These are phyloP conservation scores for Colletotrichum tamarilloi DNA, from an alignment of 2,329 filamentous ascomycete genomes.

Conservation along the genomic window DNA sequence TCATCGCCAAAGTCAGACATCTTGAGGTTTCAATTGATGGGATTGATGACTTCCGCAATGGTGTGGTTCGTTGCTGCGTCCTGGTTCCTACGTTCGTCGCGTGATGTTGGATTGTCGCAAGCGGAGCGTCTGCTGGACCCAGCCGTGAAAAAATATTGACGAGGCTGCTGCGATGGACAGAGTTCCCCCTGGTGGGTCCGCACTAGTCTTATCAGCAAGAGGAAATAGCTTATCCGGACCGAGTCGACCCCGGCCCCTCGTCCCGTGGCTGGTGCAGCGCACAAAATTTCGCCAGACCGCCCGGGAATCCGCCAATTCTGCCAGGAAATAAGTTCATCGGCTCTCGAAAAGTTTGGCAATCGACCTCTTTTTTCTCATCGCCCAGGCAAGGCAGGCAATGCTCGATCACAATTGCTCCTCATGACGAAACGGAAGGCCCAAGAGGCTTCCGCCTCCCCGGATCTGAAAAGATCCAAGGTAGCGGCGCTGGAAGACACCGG, in stretches of 20 bases:
- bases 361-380: constrained; percentile 1
- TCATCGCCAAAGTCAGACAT: constrained; percentile 84
- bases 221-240: constrained; percentile 30
- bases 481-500: constrained; percentile 14
- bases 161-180: constrained; percentile 34
- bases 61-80: not conserved
- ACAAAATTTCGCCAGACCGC: constrained; percentile 35
- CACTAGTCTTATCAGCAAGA: constrained; percentile 23
- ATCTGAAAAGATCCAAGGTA: constrained; percentile 22
- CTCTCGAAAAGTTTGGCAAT: not conserved
- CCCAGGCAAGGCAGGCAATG: constrained; percentile 23
- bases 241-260: constrained; percentile 20
- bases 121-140: constrained; percentile 18
- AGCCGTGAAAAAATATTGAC: constrained; percentile 38
- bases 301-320: constrained; percentile 14
- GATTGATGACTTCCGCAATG: not conserved
- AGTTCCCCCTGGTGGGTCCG: constrained; percentile 1
- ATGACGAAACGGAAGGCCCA: constrained; percentile 35
- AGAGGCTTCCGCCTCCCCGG: not conserved
- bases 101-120: constrained; percentile 22
- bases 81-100: not conserved
- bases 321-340: constrained; percentile 29
- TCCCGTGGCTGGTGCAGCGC: constrained; percentile 12
- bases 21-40: constrained; percentile 29
- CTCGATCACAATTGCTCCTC: constrained; percentile 9